Conservation (phyloP, 1,139 yeast species). For the Ashbya aceris region DNA sequence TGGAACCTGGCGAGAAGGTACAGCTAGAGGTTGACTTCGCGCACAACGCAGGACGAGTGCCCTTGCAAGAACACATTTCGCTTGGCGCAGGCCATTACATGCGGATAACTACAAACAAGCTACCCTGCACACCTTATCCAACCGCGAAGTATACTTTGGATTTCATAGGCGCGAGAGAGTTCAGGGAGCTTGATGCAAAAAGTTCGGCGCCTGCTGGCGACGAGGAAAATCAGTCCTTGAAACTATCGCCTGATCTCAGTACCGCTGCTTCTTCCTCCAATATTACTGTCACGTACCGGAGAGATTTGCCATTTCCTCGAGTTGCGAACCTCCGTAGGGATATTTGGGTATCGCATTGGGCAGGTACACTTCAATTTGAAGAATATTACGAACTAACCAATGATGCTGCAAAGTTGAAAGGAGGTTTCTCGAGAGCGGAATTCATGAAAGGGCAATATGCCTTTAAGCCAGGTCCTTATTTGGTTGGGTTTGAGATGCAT, state of each 20-base stretch:
- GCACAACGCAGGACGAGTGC: slow-evolving; percentile 40
- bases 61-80: slow-evolving; percentile 56
- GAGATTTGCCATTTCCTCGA: slow-evolving; percentile 55
- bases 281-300: slow-evolving; percentile 53
- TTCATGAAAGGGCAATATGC: slow-evolving; percentile 38
- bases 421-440: slow-evolving; percentile 71
- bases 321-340: slow-evolving; percentile 60
- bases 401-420: slow-evolving; percentile 56
- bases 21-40: slow-evolving; percentile 47
- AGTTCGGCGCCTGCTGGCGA: slow-evolving; percentile 7
- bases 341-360: slow-evolving; percentile 78
- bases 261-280: slow-evolving; percentile 42
- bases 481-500: slow-evolving; percentile 44
- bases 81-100: slow-evolving; percentile 59
- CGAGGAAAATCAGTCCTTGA: slow-evolving; percentile 27
- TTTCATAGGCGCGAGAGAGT: slow-evolving; percentile 39
- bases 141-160: slow-evolving; percentile 45
- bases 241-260: slow-evolving; percentile 49
- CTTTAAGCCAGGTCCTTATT: slow-evolving; percentile 7
- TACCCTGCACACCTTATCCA: slow-evolving; percentile 53
- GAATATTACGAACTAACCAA: slow-evolving; percentile 81
- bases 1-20: slow-evolving; percentile 51
- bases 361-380: slow-evolving; percentile 53
- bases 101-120: slow-evolving; percentile 45
- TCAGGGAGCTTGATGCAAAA: slow-evolving; percentile 7